Evolutionary conservation across 202 grass and related monocot genomes (phyloP), one percentile per base, ranked within the genome.

Genomic region (Zoysia matrella): DNA sequence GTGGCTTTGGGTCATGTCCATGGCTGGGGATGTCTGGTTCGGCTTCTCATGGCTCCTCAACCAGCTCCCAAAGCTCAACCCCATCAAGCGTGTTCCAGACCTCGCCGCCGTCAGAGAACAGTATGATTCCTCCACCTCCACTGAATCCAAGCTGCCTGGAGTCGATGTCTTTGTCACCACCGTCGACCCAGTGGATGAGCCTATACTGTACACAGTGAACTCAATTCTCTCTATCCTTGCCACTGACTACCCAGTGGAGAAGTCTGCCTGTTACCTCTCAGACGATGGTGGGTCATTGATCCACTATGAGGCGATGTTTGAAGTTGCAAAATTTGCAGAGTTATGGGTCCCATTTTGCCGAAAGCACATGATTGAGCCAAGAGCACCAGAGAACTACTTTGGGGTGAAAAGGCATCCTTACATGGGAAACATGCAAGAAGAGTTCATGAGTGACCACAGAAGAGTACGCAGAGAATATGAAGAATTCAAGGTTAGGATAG

Each of bases 81-180:
- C 94, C 0, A 5, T 94, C 8, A 89, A 97, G 71, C 88, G 80
- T 40, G 83, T 89, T 55, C 89, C 91, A 0, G 88, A 94, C 67
- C 80, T 94, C 6, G 47, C 36, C 9, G 83, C 92, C 11, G 62
- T 94, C 4, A 80, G 44, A 60, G 83, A 65, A 41, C 80, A 87
- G 7, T 94, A 69, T 1, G 87, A 88, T 75, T 85, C 83, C 10
- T 46, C 83, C 0, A 83, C 75, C 0, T 85, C 87, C 42, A 78
- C 77, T 50, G 22, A 30, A 30, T 92, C 83, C 44, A 87, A 83
- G 46, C 94, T 97, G 11, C 94, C 94, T 0, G 94, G 94, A 47
- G 76, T 97, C 0, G 94, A 97, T 40, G 71, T 92, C 5, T 94
- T 94, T 39, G 94, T 97, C 77, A 94, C 91, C 69, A 97, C 94